Conservation (phyloP, 2,329 filamentous ascomycete species). For the Atkinsonella texensis region DNA sequence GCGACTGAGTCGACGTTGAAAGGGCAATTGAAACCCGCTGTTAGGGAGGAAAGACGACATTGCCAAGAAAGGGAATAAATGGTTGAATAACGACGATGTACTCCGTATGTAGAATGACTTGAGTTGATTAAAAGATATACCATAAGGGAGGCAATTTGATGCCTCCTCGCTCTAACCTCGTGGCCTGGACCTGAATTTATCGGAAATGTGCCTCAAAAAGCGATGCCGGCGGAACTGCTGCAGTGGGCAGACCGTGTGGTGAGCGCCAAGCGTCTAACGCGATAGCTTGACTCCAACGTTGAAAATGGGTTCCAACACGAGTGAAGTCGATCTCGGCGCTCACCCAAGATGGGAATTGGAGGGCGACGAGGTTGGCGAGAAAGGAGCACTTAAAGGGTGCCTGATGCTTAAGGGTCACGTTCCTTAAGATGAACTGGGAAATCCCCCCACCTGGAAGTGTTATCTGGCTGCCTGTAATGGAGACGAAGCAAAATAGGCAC, state of each 20-base stretch:
- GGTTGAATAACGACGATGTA: background rate
- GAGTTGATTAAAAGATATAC: background rate
- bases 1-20: conserved; percentile 53
- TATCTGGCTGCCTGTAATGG: conserved; percentile 7
- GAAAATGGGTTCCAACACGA: background rate
- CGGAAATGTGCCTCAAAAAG: background rate
- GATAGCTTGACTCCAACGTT: background rate
- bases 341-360: background rate
- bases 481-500: background rate
- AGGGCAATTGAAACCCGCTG: conserved; percentile 42
- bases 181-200: background rate
- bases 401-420: background rate
- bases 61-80: background rate
- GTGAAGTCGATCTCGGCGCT: background rate
- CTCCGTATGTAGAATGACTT: background rate
- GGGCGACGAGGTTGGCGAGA: background rate
- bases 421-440: background rate
- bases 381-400: background rate
- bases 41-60: conserved; percentile 42
- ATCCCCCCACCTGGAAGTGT: background rate
- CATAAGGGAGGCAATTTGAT: background rate
- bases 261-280: background rate
- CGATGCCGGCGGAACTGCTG: background rate
- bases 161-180: background rate
- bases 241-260: background rate